These are phyloP conservation scores for Fusarium ambrosium DNA, from an alignment of 2,329 filamentous ascomycete genomes.

Conservation along the genomic window DNA sequence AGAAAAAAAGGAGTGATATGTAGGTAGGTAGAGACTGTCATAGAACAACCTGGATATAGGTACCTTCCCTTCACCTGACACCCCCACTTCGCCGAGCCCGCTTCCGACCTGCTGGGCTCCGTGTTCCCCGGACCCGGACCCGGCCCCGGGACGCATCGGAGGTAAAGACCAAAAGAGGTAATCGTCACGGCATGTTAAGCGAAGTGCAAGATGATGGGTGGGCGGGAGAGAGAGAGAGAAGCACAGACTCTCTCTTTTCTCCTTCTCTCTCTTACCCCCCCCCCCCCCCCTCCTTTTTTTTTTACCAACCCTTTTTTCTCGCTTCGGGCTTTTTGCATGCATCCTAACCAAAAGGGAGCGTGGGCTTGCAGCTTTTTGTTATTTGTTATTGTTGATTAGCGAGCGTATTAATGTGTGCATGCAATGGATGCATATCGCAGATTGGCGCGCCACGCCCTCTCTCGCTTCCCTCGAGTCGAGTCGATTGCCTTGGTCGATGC, in stretches of 20 bases:
- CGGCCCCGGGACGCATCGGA: constrained; percentile 27
- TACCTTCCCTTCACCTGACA: background rate
- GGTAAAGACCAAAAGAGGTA: constrained; percentile 28
- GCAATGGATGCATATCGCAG: constrained; percentile 19
- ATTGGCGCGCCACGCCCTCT: background rate
- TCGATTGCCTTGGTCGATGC: constrained; percentile 18
- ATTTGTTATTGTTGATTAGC: constrained; percentile 13
- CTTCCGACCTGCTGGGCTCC: constrained; percentile 22
- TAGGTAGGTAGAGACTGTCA: background rate
- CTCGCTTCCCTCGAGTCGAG: background rate
- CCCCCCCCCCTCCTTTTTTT: background rate
- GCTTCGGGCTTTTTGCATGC: background rate
- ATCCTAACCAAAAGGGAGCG: background rate
- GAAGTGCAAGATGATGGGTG: background rate
- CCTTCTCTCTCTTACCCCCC: background rate
- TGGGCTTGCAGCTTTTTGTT: background rate
- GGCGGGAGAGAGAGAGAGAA: background rate
- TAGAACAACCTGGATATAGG: background rate
- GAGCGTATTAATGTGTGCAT: constrained; percentile 12
- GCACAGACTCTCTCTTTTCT: constrained; percentile 14
- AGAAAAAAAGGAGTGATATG: background rate
- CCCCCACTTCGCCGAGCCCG: constrained; percentile 14
- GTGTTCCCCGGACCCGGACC: constrained; percentile 13
- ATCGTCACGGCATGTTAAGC: constrained; percentile 8
- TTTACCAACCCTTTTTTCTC: background rate